Evolutionary conservation across 371 early-diverging fungal genomes (phyloP), one percentile per base, ranked within the genome.

Genomic region (Saksenaea vasiformis): DNA sequence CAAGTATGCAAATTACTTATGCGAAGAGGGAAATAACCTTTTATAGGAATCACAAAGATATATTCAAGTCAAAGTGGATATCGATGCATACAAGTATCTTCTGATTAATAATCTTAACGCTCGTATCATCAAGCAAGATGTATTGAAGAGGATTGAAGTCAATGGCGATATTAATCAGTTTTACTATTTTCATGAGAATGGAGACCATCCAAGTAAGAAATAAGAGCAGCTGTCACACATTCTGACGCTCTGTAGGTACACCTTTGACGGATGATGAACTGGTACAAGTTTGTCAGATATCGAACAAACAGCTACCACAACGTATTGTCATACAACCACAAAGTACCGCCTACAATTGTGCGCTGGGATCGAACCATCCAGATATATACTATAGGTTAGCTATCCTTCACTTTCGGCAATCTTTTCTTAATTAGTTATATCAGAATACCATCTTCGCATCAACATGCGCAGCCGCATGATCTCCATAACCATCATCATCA

Each of bases 101-200:
- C 70, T 71, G 14, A 77, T 82, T 14, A 78, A 79, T 1, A 76
- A 73, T 27, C 73, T 77, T 51, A 57, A 61, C 47, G 76, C 78
- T 67, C 64, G 75, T 28, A 60, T 56, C 11, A 70, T 82, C 43
- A 82, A 79, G 43, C 59, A 62, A 36, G 62, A 69, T 27, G 78
- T 82, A 34, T 37, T 78, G 37, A 71, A 73, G 56, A 82, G 75
- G 38, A 36, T 76, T 37, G 76, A 77, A 14, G 27, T 77, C 3
- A 66, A 73, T 55, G 72, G 66, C 22, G 64, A 63, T 56, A 66
- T 59, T 60, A 67, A 73, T 17, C 47, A 66, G 61, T 77, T 71
- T 58, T 56, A 66, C 8, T 82, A 73, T 53, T 82, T 65, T 44
- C 77, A 79, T 70, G 79, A 79, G 56, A 78, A 78, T 54, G 77